Base-by-base conservation (phyloP, 2,329 filamentous ascomycete genomes). In the Byssochlamys sp. region DNA sequence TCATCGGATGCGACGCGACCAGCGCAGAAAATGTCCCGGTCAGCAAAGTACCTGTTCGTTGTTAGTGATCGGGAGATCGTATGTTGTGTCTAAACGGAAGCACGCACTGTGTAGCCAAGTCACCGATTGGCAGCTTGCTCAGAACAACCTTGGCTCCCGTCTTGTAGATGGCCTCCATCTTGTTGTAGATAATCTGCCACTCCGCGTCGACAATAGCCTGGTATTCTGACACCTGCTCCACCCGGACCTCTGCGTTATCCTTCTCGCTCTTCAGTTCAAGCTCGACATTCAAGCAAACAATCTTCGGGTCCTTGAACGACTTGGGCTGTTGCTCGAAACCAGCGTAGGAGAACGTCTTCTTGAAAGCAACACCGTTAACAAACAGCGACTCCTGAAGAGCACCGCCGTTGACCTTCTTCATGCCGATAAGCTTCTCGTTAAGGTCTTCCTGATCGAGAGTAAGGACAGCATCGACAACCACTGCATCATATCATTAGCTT, bases 121-220 rank as follows among this genome's bases (percentile, higher is more conserved):
- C 94, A 70, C 94, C 94, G 69, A 99, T 97, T 48, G 94, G 94
- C 61, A 97, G 82, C 78, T 96, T 97, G 77, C 90, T 96, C 58
- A 99, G 85, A 49, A 99, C 91, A 55, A 99, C 91, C 83, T 96
- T 96, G 63, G 94, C 94, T 56, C 94, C 94, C 4, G 92, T 96
- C 77, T 92, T 86, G 82, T 92, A 84, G 56, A 96, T 79, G 53
- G 92, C 90, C 79, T 99, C 94, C 73, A 99, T 89, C 82, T 99
- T 99, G 81, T 96, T 92, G 84, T 88, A 97, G 75, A 99, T 99
- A 72, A 99, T 99, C 77, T 96, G 91, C 94, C 94, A 99, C 77
- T 99, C 94, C 29, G 94, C 94, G 71, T 99, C 94, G 71, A 99
- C 94, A 66, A 99, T 96, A 62, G 94, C 94, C 78, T 99, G 94